A percentile compares a stretch with the other conserved stretches of the same genome.
Evolutionary conservation across 805 yeast species (phyloP).

Genomic region (Zygotorulaspora chibaensis): DNA sequence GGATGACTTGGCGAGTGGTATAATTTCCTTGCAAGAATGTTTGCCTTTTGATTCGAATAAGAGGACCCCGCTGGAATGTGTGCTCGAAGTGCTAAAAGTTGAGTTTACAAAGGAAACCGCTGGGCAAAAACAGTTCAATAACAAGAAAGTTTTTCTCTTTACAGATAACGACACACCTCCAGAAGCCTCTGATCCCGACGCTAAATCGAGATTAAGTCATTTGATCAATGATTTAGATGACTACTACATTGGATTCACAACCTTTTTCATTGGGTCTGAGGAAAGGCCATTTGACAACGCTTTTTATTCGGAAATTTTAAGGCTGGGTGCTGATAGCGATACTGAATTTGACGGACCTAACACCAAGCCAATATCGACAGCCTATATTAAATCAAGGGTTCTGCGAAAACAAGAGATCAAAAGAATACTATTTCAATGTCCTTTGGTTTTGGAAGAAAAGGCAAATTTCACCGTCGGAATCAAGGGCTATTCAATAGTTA

Average conservation of each 20-base stretch:
- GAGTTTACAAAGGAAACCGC: slow-evolving; percentile 45
- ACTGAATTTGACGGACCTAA: slow-evolving; percentile 38
- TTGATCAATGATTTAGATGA: slow-evolving; percentile 58
- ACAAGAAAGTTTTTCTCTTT: slow-evolving; percentile 61
- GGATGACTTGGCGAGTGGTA: slow-evolving; percentile 37
- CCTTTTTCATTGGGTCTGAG: slow-evolving; percentile 51
- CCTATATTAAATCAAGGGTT: slow-evolving; percentile 45
- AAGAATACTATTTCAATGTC: slow-evolving; percentile 58
- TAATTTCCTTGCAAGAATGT: slow-evolving; percentile 26
- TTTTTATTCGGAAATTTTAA: slow-evolving; percentile 52
- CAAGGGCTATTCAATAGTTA: slow-evolving; percentile 63
- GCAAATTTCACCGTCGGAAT: slow-evolving; percentile 53
- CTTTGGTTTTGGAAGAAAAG: slow-evolving; percentile 51
- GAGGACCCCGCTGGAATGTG: slow-evolving; percentile 36
- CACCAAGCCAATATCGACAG: slow-evolving; percentile 41
- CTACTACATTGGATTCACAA: slow-evolving; percentile 50
- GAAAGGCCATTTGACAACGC: slow-evolving; percentile 40
- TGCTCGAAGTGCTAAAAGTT: slow-evolving; percentile 51
- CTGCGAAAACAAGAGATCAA: slow-evolving; percentile 56
- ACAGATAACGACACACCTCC: slow-evolving; percentile 74
- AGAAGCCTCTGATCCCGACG: slow-evolving; percentile 37
- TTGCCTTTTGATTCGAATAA: slow-evolving; percentile 32
- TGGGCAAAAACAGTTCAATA: slow-evolving; percentile 44
- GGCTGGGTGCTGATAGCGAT: slow-evolving; percentile 22
- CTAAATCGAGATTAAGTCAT: slow-evolving; percentile 48